A percentile compares a stretch with the other conserved stretches of the same genome.
These are phyloP conservation scores for Hyaloperonospora brassicae DNA, from an alignment of 352 stramenopile species.

Conservation along the genomic window DNA sequence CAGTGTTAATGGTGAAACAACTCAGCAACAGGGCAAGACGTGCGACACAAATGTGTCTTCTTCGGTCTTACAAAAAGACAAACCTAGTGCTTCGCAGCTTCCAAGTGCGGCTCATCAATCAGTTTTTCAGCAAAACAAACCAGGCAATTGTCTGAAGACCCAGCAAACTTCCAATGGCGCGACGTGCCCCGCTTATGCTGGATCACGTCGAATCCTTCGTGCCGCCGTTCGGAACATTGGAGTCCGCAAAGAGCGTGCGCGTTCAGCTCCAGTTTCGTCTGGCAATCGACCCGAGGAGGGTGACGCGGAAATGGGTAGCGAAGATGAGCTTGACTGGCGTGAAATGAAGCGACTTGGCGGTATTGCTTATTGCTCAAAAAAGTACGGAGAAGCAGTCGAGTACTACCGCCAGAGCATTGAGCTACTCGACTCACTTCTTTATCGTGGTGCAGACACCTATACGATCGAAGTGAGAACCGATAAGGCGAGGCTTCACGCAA, in stretches of 20 bases:
- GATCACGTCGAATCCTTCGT: conserved; percentile 27
- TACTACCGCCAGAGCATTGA: conserved; percentile 51
- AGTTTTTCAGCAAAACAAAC: not conserved
- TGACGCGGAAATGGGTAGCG: conserved; percentile 27
- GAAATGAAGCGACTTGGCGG: conserved; percentile 58
- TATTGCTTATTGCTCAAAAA: conserved; percentile 30
- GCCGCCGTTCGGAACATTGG: conserved; percentile 22
- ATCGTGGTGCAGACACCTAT: conserved; percentile 23
- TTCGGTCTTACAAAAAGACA: conserved; percentile 1
- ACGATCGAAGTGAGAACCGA: conserved; percentile 46
- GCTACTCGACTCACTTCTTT: conserved; percentile 34
- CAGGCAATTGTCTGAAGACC: conserved; percentile 6
- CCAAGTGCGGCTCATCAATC: conserved; percentile 1
- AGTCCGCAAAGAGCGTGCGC: conserved; percentile 7
- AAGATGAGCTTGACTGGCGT: conserved; percentile 42
- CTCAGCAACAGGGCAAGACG: conserved; percentile 1
- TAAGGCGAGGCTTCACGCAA: conserved; percentile 76
- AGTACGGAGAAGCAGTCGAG: conserved; percentile 51
- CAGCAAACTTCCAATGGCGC: not conserved
- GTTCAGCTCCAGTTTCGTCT: conserved; percentile 12
- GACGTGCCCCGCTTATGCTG: conserved; percentile 15
- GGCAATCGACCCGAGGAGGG: conserved; percentile 5
- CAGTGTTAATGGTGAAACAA: not conserved
- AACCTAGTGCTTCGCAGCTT: not conserved
- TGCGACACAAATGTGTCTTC: conserved; percentile 1